These are phyloP conservation scores for Pachysolen tannophilus DNA, from an alignment of 805 yeast species.

Conservation along the genomic window DNA sequence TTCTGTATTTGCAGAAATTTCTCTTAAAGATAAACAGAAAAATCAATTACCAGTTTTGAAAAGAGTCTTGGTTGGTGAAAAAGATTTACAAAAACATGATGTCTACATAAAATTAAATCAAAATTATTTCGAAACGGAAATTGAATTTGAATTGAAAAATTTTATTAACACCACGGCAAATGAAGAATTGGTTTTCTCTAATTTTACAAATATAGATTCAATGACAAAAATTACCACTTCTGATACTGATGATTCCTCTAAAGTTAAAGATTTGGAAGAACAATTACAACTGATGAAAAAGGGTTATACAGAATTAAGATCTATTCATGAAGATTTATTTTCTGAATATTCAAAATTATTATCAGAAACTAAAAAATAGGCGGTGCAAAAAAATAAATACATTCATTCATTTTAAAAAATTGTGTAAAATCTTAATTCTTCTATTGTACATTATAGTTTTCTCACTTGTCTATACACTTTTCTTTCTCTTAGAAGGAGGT, in stretches of 20 bases:
- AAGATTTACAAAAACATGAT: constrained; percentile 34
- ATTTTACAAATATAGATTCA: constrained; percentile 32
- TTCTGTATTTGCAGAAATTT: not conserved
- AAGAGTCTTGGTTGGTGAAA: constrained; percentile 41
- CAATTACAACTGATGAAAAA: constrained; percentile 42
- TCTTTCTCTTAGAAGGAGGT: constrained; percentile 25
- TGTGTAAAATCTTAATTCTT: constrained; percentile 2
- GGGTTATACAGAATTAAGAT: constrained; percentile 52
- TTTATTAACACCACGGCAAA: constrained; percentile 41
- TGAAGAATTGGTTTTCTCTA: constrained; percentile 46
- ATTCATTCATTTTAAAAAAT: not conserved
- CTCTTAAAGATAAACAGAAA: not conserved
- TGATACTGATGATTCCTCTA: constrained; percentile 17
- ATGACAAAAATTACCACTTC: constrained; percentile 20
- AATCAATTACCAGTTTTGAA: constrained; percentile 53
- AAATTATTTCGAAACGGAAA: too few species aligned
- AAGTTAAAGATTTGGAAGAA: constrained; percentile 30
- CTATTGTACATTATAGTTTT: constrained; percentile 1
- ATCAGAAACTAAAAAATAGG: constrained; percentile 11
- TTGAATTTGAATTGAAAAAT: constrained; percentile 34
- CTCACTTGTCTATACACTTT: too few species aligned
- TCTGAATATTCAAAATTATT: constrained; percentile 37
- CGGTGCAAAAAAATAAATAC: constrained; percentile 1
- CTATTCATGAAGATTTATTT: constrained; percentile 51
- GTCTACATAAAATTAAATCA: constrained; percentile 27